Conservation (phyloP, 2,329 filamentous ascomycete species). For the Ploettnerulaceae sp. region DNA sequence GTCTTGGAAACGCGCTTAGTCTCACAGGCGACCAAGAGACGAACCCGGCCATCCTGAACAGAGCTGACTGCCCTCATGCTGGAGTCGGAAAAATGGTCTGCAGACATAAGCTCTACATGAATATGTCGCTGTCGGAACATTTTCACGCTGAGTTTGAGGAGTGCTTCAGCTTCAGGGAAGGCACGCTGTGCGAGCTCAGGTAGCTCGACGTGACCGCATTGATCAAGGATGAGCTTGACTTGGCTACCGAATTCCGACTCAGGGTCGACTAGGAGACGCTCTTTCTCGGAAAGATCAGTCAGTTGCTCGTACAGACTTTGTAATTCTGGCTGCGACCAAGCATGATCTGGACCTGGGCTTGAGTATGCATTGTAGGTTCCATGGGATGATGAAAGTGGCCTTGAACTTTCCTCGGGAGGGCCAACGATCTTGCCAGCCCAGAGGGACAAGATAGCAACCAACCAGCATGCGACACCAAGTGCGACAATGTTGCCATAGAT, state of each 20-base stretch:
- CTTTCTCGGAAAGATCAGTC: slow-evolving; percentile 37
- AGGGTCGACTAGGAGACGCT: slow-evolving; percentile 39
- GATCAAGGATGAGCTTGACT: slow-evolving; percentile 35
- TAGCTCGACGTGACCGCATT: slow-evolving; percentile 4
- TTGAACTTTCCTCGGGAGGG: slow-evolving; percentile 35
- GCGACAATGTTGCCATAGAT: slow-evolving; percentile 43
- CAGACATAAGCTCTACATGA: slow-evolving; percentile 17
- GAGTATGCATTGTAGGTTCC: slow-evolving; percentile 16
- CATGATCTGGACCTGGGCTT: slow-evolving; percentile 36
- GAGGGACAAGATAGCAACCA: slow-evolving; percentile 45
- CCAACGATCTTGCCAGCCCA: slow-evolving; percentile 45
- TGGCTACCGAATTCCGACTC: slow-evolving; percentile 43
- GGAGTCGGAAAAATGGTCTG: slow-evolving; percentile 14
- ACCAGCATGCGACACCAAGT: slow-evolving; percentile 46
- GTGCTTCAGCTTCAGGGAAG: slow-evolving; percentile 38
- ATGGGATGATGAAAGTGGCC: neutral
- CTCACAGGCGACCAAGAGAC: slow-evolving; percentile 20
- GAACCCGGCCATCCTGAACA: slow-evolving; percentile 2
- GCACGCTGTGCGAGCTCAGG: slow-evolving; percentile 29
- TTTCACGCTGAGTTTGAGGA: slow-evolving; percentile 28
- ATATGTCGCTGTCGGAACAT: slow-evolving; percentile 16
- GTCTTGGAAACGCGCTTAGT: slow-evolving; percentile 5
- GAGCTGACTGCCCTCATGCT: slow-evolving; percentile 23
- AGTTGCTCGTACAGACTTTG: slow-evolving; percentile 41
- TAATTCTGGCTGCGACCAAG: slow-evolving; percentile 47